These are phyloP conservation scores for Eleusine coracana DNA, from an alignment of 176 grass and related monocot genomes.

Conservation along the genomic window DNA sequence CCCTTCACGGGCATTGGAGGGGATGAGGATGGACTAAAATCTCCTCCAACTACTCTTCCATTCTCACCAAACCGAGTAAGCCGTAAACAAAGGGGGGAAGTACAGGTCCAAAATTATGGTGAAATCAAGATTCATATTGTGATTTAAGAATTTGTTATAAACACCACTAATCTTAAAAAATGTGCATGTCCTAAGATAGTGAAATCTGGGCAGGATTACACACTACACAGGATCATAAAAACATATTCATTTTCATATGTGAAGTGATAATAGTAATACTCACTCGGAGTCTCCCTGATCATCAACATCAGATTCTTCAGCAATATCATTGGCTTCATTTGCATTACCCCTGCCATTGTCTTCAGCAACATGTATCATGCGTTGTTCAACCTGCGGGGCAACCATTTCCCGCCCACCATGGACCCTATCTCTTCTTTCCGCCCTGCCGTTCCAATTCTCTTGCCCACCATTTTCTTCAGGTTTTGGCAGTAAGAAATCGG, in stretches of 20 bases:
- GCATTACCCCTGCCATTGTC: conserved; percentile 58
- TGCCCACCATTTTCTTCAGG: conserved; percentile 81
- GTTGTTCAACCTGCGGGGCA: conserved; percentile 58
- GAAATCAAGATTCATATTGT: not conserved
- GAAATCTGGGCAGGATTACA: not conserved
- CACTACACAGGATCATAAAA: not conserved
- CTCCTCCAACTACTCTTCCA: too few relatives aligned
- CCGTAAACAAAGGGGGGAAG: not conserved
- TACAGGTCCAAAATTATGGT: not conserved
- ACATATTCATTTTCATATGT: not conserved
- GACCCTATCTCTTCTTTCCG: conserved; percentile 67
- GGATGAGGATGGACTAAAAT: too few relatives aligned
- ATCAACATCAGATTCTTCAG: conserved; percentile 82
- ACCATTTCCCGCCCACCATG: conserved; percentile 56
- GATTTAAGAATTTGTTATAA: not conserved
- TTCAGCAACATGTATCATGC: conserved; percentile 57
- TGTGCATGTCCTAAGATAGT: not conserved
- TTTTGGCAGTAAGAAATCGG: conserved; percentile 77
- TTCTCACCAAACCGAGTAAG: not conserved
- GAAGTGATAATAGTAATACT: conserved; percentile 28
- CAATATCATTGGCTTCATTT: conserved; percentile 55
- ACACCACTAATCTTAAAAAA: not conserved
- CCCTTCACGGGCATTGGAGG: too few relatives aligned
- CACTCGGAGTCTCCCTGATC: conserved; percentile 93
- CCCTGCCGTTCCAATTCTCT: conserved; percentile 78